A percentile compares a stretch with the other conserved stretches of the same genome.
phyloP scores from a whole-genome alignment of 1,284 basidiomycete species.

The Cystobasidium slooffiae region DNA sequence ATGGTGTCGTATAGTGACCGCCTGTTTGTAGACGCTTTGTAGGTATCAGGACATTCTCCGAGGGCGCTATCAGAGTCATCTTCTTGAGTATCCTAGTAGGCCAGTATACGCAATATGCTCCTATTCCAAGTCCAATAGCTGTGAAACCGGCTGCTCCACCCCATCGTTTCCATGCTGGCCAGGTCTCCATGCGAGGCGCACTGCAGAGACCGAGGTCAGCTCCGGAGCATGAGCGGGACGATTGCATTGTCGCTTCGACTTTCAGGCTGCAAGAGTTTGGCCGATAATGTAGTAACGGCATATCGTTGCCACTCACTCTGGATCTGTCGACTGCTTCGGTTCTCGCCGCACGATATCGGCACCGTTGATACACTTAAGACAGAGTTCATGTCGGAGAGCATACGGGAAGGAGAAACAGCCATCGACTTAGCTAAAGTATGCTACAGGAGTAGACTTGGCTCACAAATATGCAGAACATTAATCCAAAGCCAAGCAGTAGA shows the following conservation, averaged over 20 bases:
- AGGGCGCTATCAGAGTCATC: conserved; percentile 22
- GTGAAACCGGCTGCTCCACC: conserved; percentile 21
- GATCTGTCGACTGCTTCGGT: conserved; percentile 26
- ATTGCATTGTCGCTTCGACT: too few species aligned
- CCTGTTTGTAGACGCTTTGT: background rate
- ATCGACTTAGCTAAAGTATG: too few species aligned
- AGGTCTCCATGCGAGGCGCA: conserved; percentile 30
- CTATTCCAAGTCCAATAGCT: conserved; percentile 17
- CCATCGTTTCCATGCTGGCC: conserved; percentile 41
- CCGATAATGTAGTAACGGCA: background rate
- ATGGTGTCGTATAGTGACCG: conserved; percentile 11
- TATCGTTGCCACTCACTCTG: conserved; percentile 23
- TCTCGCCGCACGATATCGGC: conserved; percentile 41
- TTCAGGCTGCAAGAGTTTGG: too few species aligned
- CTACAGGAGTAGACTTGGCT: background rate
- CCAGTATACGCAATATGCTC: conserved; percentile 36
- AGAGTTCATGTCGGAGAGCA: background rate
- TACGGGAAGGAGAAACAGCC: background rate
- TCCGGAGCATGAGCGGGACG: too few species aligned
- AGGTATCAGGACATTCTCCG: background rate
- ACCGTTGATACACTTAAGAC: conserved; percentile 24
- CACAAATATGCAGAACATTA: conserved; percentile 31
- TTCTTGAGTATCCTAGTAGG: conserved; percentile 39
- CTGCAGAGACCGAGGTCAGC: background rate
- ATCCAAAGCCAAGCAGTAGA: conserved; percentile 20